Percentiles rank a stretch among this genome's conserved stretches.
phyloP scores from a whole-genome alignment of 208 protist species.

The Acanthamoeba rhysodes region DNA sequence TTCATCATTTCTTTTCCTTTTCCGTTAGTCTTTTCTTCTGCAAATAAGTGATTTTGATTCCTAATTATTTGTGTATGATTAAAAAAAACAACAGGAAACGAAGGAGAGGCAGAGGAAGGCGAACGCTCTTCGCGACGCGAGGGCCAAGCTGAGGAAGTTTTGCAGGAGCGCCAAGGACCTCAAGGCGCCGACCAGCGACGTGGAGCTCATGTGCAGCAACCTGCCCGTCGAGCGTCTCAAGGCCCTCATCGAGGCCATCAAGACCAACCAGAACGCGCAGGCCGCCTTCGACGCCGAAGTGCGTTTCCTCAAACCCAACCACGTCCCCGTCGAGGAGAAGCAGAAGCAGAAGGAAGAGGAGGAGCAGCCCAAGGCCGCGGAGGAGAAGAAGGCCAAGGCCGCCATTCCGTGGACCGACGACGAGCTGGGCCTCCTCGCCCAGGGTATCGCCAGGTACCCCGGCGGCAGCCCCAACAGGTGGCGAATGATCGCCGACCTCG shows the following conservation, averaged over 20 bases:
- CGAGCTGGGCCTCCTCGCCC: conserved; percentile 95
- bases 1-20: not conserved
- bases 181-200: not conserved
- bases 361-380: conserved; percentile 19
- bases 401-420: conserved; percentile 93
- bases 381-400: conserved; percentile 83
- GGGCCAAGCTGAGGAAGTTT: conserved; percentile 66
- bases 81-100: conserved; percentile 26
- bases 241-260: conserved; percentile 14
- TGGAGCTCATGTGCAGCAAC: not conserved
- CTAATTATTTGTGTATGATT: too few species aligned
- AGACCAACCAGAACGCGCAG: not conserved
- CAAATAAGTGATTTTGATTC: not conserved
- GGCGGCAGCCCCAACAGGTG: conserved; percentile 95
- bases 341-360: not conserved
- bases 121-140: conserved; percentile 76
- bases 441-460: conserved; percentile 96
- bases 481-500: conserved; percentile 92
- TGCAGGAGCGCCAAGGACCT: not conserved
- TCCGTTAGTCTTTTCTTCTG: not conserved
- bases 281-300: conserved; percentile 39
- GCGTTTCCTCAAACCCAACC: not conserved
- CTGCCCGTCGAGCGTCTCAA: conserved; percentile 50
- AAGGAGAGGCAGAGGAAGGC: conserved; percentile 69
- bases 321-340: not conserved